Evolutionary conservation across 2,329 filamentous ascomycete genomes (phyloP).

Genomic region (Phaeoacremonium minimum): DNA sequence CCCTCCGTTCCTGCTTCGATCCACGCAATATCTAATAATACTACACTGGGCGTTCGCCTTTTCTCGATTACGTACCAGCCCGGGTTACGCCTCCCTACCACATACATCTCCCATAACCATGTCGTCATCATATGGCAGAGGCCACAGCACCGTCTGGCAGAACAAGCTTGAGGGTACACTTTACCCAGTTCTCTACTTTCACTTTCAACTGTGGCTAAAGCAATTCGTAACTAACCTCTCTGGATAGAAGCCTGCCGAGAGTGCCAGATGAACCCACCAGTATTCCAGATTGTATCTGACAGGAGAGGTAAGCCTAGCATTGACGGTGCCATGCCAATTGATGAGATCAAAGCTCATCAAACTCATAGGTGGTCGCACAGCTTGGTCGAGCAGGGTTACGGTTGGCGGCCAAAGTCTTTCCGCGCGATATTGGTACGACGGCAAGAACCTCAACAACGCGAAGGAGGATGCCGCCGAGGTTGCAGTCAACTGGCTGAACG

Average conservation of each 20-base stretch:
- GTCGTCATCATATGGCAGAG: too few relatives aligned
- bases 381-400: slow-evolving; percentile 81
- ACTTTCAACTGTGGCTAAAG: not conserved
- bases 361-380: slow-evolving; percentile 73
- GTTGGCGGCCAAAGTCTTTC: slow-evolving; percentile 60
- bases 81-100: too few relatives aligned
- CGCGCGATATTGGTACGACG: slow-evolving; percentile 91
- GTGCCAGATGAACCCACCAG: slow-evolving; percentile 19
- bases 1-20: too few relatives aligned
- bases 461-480: slow-evolving; percentile 88
- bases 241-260: slow-evolving; percentile 23
- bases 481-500: slow-evolving; percentile 55
- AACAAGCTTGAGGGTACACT: slow-evolving; percentile 22
- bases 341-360: not conserved
- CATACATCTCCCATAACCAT: too few relatives aligned
- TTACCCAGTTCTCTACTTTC: not conserved
- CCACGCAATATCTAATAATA: too few relatives aligned
- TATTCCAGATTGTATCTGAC: slow-evolving; percentile 27
- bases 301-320: slow-evolving; percentile 21
- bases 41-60: too few relatives aligned
- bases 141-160: slow-evolving; percentile 21
- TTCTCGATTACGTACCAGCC: too few relatives aligned
- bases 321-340: not conserved
- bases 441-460: slow-evolving; percentile 80
- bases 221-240: too few relatives aligned